phyloP scores from a whole-genome alignment of 768 basidiomycete species.

The Lyophyllum shimeji region DNA sequence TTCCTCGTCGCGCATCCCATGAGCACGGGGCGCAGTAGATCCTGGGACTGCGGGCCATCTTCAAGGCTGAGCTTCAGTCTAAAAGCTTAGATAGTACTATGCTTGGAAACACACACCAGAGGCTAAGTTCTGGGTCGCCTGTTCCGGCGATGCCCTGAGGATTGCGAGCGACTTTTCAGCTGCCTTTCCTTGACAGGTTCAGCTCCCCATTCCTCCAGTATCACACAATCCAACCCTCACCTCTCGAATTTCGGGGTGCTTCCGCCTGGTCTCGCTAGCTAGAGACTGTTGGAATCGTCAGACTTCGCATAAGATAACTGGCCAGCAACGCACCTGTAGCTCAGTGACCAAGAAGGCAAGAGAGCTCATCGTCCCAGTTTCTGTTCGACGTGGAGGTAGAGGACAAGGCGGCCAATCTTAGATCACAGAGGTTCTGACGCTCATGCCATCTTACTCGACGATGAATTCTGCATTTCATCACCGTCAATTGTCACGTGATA shows the following conservation, averaged over 20 bases:
- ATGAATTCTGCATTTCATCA: neutral
- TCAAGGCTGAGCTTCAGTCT: slow-evolving; percentile 2
- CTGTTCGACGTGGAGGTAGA: neutral
- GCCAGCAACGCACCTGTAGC: slow-evolving; percentile 10
- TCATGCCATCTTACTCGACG: neutral
- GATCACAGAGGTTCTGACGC: neutral
- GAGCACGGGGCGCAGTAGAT: slow-evolving; percentile 83
- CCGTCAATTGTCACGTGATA: neutral
- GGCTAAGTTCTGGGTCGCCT: slow-evolving; percentile 68
- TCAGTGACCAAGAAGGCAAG: slow-evolving; percentile 18
- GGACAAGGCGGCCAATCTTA: neutral
- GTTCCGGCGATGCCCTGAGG: slow-evolving; percentile 79
- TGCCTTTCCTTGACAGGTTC: slow-evolving; percentile 46
- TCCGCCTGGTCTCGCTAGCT: slow-evolving; percentile 84
- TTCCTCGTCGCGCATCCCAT: slow-evolving; percentile 94
- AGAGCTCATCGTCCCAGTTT: slow-evolving; percentile 19
- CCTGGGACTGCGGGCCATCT: slow-evolving; percentile 81
- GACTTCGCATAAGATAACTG: neutral
- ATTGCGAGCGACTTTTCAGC: slow-evolving; percentile 86
- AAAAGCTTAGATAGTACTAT: neutral
- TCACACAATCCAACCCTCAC: slow-evolving; percentile 38
- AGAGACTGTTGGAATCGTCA: slow-evolving; percentile 57
- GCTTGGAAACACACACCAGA: slow-evolving; percentile 53
- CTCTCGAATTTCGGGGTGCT: slow-evolving; percentile 93
- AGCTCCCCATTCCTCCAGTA: slow-evolving; percentile 11